Percentiles rank a stretch among this genome's conserved stretches.
These are phyloP conservation scores for Papilionanthe hybrid DNA, from an alignment of 116 monocot species.

Conservation along the genomic window DNA sequence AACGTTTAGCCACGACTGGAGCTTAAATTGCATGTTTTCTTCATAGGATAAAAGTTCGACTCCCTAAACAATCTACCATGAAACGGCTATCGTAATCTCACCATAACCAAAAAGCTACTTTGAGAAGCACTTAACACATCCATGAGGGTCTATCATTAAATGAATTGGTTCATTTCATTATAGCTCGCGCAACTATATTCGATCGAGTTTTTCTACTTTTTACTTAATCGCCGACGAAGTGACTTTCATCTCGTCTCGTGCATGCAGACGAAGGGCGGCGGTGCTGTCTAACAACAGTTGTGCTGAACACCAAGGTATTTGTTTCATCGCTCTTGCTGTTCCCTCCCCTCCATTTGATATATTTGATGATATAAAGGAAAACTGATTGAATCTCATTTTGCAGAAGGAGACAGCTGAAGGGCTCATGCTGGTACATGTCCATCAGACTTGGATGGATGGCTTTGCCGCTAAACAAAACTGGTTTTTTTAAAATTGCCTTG, in stretches of 20 bases:
- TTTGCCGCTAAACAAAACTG: slow-evolving; percentile 21
- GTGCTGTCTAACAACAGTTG: slow-evolving; percentile 44
- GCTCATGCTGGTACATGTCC: slow-evolving; percentile 41
- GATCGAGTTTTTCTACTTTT: background rate
- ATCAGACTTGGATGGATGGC: slow-evolving; percentile 76
- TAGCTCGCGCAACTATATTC: background rate
- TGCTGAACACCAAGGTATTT: slow-evolving; percentile 56
- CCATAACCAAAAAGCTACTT: background rate
- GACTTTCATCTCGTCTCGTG: too few relatives aligned
- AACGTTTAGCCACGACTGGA: too few relatives aligned
- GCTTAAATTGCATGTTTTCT: too few relatives aligned
- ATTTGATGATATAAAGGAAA: background rate
- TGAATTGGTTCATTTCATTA: background rate
- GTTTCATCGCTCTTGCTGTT: background rate
- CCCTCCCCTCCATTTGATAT: background rate
- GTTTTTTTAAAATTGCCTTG: slow-evolving; percentile 22
- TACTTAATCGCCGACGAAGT: background rate
- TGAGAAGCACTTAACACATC: background rate
- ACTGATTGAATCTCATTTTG: background rate
- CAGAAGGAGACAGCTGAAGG: slow-evolving; percentile 51
- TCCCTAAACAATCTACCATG: background rate
- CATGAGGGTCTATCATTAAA: background rate
- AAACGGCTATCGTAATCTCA: background rate
- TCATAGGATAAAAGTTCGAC: too few relatives aligned
- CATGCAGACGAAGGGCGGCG: slow-evolving; percentile 37